These are phyloP conservation scores for Chrysochromulina parva DNA, from an alignment of 78 protist genomes.

Conservation along the genomic window DNA sequence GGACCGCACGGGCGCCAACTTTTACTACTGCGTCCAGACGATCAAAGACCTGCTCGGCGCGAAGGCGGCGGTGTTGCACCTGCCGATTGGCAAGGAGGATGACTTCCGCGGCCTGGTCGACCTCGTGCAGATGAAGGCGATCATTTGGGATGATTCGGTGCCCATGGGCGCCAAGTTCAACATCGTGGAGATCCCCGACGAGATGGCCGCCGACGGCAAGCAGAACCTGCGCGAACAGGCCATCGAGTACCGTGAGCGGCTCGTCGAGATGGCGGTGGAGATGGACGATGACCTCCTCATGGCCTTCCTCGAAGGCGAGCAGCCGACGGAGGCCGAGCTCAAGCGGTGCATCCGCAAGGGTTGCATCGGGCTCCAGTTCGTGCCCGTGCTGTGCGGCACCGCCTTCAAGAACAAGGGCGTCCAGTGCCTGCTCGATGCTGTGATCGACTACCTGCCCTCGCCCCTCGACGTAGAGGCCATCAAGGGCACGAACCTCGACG, in stretches of 20 bases:
- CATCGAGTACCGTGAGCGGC: conserved; percentile 40
- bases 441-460: conserved; percentile 3
- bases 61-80: conserved; percentile 75
- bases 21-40: conserved; percentile 43
- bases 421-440: conserved; percentile 46
- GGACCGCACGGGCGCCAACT: conserved; percentile 85
- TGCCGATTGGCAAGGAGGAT: conserved; percentile 68
- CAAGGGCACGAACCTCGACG: background rate
- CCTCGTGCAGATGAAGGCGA: conserved; percentile 63
- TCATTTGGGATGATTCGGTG: background rate
- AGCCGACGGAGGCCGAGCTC: conserved; percentile 34
- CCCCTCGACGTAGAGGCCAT: conserved; percentile 12
- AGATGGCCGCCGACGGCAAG: background rate
- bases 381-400: background rate
- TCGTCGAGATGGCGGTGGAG: conserved; percentile 36
- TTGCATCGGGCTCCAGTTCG: background rate
- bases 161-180: conserved; percentile 24
- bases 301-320: conserved; percentile 49
- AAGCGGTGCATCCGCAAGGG: conserved; percentile 23
- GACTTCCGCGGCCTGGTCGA: conserved; percentile 84
- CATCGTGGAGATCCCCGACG: conserved; percentile 40
- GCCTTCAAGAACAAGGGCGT: conserved; percentile 85
- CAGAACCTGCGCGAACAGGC: conserved; percentile 33
- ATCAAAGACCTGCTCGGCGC: background rate
- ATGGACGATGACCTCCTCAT: conserved; percentile 42